A percentile compares a stretch with the other conserved stretches of the same genome.
Evolutionary conservation across 1,139 yeast species (phyloP).

Genomic region (Debaryomycetaceae sp.): DNA sequence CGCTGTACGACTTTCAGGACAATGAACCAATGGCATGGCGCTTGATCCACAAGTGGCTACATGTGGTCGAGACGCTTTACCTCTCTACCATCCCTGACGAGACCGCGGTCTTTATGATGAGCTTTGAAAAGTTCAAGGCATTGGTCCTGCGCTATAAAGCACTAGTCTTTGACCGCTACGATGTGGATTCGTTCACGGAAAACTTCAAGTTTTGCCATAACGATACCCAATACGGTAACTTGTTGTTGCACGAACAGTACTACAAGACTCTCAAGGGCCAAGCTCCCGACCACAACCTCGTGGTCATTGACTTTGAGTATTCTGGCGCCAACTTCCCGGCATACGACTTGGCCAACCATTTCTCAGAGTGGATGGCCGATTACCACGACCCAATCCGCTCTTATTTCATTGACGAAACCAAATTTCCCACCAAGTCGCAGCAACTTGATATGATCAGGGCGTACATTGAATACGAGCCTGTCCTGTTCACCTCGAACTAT

Average conservation of each 20-base stretch:
- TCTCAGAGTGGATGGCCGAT: conserved; percentile 93
- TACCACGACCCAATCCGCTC: conserved; percentile 61
- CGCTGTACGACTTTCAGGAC: conserved; percentile 8
- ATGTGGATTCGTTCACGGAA: conserved; percentile 29
- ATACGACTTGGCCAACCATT: conserved; percentile 81
- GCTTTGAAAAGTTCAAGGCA: conserved; percentile 38
- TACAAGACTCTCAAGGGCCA: conserved; percentile 9
- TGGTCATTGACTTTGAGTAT: conserved; percentile 93
- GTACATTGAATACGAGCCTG: conserved; percentile 50
- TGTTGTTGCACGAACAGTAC: conserved; percentile 40
- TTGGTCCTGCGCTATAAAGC: conserved; percentile 39
- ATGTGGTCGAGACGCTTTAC: conserved; percentile 36
- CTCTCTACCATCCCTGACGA: conserved; percentile 23
- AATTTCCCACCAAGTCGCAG: conserved; percentile 59
- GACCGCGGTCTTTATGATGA: conserved; percentile 35
- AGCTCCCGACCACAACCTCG: conserved; percentile 55
- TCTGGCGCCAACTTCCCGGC: conserved; percentile 92
- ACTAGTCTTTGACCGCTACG: conserved; percentile 54
- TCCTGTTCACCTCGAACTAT: conserved; percentile 25
- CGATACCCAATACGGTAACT: conserved; percentile 93
- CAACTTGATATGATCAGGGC: conserved; percentile 63
- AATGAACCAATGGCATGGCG: conserved; percentile 56
- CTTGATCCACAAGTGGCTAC: conserved; percentile 63
- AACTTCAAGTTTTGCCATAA: conserved; percentile 79
- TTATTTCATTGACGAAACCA: conserved; percentile 41